These are phyloP conservation scores for Pseudofabraea citricarpa DNA, from an alignment of 2,329 filamentous ascomycete genomes.

Conservation along the genomic window DNA sequence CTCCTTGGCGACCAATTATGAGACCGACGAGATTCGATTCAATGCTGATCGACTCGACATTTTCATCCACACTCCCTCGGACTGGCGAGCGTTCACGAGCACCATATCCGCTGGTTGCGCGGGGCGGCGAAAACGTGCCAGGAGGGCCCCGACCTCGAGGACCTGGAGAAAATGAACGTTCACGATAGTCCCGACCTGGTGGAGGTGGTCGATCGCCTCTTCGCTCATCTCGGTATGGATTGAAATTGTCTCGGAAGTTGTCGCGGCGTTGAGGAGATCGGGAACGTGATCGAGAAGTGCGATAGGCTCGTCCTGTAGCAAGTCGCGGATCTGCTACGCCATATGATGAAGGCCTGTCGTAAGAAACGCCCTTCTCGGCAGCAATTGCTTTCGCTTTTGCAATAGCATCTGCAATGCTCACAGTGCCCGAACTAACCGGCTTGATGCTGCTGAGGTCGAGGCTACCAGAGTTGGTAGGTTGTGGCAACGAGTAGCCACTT, in stretches of 20 bases:
- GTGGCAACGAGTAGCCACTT: constrained; percentile 33
- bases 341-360: constrained; percentile 47
- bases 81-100: constrained; percentile 54
- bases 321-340: constrained; percentile 37
- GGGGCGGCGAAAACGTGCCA: constrained; percentile 57
- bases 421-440: constrained; percentile 73
- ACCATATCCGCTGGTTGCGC: constrained; percentile 38
- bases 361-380: constrained; percentile 69
- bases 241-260: constrained; percentile 69
- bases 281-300: constrained; percentile 60
- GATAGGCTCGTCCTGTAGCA: constrained; percentile 50
- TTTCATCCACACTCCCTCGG: constrained; percentile 55
- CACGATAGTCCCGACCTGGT: constrained; percentile 52
- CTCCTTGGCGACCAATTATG: constrained; percentile 86
- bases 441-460: constrained; percentile 77
- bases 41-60: constrained; percentile 77
- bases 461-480: constrained; percentile 67
- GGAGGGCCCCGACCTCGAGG: constrained; percentile 45
- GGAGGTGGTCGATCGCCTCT: constrained; percentile 57
- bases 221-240: constrained; percentile 81
- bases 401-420: constrained; percentile 79
- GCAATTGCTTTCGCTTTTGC: constrained; percentile 81
- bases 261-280: constrained; percentile 70
- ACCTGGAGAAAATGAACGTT: constrained; percentile 69
- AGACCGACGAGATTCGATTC: constrained; percentile 83